Evolutionary conservation across 225 moss, liverwort and hornwort genomes (phyloP).

Genomic region (Ulota crispa): DNA sequence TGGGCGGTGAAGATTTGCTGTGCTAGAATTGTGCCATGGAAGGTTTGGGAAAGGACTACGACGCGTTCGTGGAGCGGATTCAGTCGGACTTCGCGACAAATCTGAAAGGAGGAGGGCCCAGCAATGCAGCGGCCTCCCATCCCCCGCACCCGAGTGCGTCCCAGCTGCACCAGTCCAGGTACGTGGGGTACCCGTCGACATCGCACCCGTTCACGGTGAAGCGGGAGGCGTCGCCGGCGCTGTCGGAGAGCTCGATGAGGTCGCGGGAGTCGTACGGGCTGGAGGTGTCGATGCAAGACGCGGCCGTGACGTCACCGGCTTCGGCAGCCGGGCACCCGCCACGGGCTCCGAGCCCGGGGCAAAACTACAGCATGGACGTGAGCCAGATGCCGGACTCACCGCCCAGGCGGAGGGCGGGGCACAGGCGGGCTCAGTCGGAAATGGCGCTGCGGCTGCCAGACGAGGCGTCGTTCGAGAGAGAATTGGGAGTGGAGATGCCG

Average conservation of each 20-base stretch:
- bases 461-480: constrained; percentile 68
- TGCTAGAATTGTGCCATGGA: constrained; percentile 36
- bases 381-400: constrained; percentile 83
- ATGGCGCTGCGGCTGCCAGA: constrained; percentile 70
- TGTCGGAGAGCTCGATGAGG: constrained; percentile 73
- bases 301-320: constrained; percentile 52
- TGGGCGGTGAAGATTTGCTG: not conserved
- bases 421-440: constrained; percentile 75
- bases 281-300: constrained; percentile 80
- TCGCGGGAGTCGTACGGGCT: constrained; percentile 61
- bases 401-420: constrained; percentile 58
- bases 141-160: constrained; percentile 63
- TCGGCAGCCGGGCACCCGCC: constrained; percentile 46
- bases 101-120: not conserved
- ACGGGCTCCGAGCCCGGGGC: constrained; percentile 54
- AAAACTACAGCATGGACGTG: constrained; percentile 74
- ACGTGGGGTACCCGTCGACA: constrained; percentile 72
- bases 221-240: constrained; percentile 69
- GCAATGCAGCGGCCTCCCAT: constrained; percentile 27
- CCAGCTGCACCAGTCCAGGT: constrained; percentile 72
- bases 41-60: constrained; percentile 66
- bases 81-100: constrained; percentile 72
- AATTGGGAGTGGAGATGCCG: constrained; percentile 79
- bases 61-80: constrained; percentile 77
- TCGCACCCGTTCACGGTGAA: constrained; percentile 78